Conservation (phyloP, 140 eudicot species). For the Flaveria floridana region DNA sequence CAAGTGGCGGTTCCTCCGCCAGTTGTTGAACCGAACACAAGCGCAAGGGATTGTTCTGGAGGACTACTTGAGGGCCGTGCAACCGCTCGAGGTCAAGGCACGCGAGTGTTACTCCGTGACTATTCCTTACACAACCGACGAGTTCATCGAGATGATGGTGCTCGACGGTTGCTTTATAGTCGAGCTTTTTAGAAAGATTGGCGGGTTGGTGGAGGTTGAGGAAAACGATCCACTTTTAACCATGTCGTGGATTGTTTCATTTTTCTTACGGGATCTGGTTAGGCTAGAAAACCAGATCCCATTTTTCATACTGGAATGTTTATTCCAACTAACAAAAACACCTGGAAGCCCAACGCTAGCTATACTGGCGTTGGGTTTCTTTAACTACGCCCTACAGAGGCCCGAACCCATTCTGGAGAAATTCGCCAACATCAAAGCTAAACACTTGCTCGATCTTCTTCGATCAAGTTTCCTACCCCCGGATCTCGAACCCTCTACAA, state of each 20-base stretch:
- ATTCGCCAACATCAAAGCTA: constrained; percentile 36
- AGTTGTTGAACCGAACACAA: constrained; percentile 29
- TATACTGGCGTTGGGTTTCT: constrained; percentile 43
- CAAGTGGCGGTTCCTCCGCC: constrained; percentile 48
- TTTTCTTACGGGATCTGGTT: constrained; percentile 44
- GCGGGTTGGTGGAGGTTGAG: constrained; percentile 19
- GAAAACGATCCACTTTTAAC: constrained; percentile 37
- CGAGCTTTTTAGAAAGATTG: constrained; percentile 42
- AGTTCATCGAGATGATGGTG: constrained; percentile 55
- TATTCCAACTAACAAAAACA: constrained; percentile 48
- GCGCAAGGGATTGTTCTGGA: constrained; percentile 39
- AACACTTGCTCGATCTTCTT: constrained; percentile 69
- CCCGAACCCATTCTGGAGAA: constrained; percentile 35
- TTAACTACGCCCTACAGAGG: constrained; percentile 42
- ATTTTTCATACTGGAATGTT: constrained; percentile 45
- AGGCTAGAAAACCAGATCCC: constrained; percentile 50
- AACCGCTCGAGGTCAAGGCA: constrained; percentile 29
- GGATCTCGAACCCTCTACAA: constrained; percentile 17
- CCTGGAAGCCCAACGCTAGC: constrained; percentile 38
- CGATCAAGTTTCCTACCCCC: constrained; percentile 55
- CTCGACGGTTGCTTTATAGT: constrained; percentile 51
- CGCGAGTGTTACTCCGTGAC: constrained; percentile 41
- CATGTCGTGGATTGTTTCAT: constrained; percentile 44
- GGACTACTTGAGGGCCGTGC: constrained; percentile 39
- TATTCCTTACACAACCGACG: constrained; percentile 31